Percentiles rank a stretch among this genome's conserved stretches.
These are phyloP conservation scores for Leishmania lainsoni DNA, from an alignment of 208 protist species.

Conservation along the genomic window DNA sequence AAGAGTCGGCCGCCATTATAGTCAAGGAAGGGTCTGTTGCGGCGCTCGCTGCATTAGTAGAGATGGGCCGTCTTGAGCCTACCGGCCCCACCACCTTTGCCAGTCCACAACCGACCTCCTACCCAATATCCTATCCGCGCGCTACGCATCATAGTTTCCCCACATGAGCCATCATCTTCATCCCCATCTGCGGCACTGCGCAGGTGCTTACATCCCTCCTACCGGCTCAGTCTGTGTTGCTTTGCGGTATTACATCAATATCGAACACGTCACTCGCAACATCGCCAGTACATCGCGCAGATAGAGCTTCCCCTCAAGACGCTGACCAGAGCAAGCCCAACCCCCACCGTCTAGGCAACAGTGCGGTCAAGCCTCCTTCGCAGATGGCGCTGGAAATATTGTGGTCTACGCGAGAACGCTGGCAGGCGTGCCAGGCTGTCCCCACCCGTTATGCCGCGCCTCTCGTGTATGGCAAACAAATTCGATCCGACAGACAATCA, in stretches of 20 bases:
- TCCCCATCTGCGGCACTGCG: neutral
- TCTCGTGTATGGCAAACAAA: conserved; percentile 1
- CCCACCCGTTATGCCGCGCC: conserved; percentile 4
- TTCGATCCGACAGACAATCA: neutral
- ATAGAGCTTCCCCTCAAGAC: neutral
- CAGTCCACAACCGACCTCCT: neutral
- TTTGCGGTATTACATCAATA: neutral
- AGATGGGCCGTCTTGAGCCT: neutral
- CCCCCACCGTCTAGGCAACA: neutral
- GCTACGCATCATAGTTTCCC: neutral
- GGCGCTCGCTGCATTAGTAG: neutral
- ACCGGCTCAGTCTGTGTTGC: neutral
- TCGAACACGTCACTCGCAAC: neutral
- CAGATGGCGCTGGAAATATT: neutral
- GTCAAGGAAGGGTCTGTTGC: neutral
- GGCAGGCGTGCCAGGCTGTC: neutral
- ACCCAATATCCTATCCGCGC: neutral
- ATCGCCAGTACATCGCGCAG: neutral
- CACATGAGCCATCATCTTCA: neutral
- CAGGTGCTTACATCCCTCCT: neutral
- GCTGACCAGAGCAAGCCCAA: neutral
- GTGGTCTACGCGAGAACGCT: neutral
- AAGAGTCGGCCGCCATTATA: neutral
- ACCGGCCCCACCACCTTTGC: neutral
- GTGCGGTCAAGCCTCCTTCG: neutral